phyloP scores from a whole-genome alignment of 805 yeast genomes.

The Pichia paraexigua region DNA sequence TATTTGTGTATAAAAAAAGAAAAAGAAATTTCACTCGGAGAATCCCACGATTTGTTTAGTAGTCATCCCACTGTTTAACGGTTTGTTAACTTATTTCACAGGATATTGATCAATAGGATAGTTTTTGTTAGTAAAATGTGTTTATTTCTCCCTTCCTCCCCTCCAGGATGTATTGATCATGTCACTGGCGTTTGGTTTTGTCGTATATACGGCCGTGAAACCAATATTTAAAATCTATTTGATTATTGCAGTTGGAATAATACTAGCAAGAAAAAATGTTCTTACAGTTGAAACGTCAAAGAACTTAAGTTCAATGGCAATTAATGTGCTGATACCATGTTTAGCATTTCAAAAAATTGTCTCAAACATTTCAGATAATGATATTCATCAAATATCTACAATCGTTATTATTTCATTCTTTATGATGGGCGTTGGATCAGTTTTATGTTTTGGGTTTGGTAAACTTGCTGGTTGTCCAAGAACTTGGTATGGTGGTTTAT shows the following conservation, averaged over 20 bases:
- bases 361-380: slow-evolving; percentile 52
- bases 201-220: slow-evolving; percentile 71
- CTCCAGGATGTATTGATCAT: too few species aligned
- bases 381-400: slow-evolving; percentile 64
- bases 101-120: too few species aligned
- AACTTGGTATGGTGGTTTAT: slow-evolving; percentile 64
- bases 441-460: slow-evolving; percentile 31
- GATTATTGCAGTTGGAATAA: slow-evolving; percentile 58
- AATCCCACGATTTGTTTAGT: too few species aligned
- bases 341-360: slow-evolving; percentile 70
- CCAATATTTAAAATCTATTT: slow-evolving; percentile 78
- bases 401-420: slow-evolving; percentile 41
- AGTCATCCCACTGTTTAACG: too few species aligned
- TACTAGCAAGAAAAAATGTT: slow-evolving; percentile 53
- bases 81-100: too few species aligned
- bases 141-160: too few species aligned
- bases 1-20: too few species aligned
- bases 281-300: slow-evolving; percentile 60
- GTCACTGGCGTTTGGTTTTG: slow-evolving; percentile 40
- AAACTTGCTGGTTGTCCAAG: slow-evolving; percentile 49
- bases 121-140: too few species aligned
- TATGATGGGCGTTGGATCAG: slow-evolving; percentile 25
- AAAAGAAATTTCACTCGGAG: too few species aligned
- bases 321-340: slow-evolving; percentile 66
- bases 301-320: slow-evolving; percentile 60